Conservation (phyloP, 768 basidiomycete genomes). For the Tephrocybe sp. region DNA sequence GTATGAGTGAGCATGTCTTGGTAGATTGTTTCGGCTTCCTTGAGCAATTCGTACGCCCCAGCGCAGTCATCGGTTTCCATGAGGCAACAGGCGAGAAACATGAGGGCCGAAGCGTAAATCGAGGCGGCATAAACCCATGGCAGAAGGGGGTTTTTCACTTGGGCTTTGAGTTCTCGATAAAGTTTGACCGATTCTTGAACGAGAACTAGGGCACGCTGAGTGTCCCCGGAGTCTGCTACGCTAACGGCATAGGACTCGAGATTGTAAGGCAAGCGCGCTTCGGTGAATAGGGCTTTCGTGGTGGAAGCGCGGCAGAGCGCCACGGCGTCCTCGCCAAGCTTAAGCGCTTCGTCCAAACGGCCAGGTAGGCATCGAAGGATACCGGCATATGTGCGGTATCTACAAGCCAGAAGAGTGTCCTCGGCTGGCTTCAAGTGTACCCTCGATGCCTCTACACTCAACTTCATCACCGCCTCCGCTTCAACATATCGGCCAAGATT, state of each 20-base stretch:
- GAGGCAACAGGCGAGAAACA: background rate
- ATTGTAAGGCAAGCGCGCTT: conserved; percentile 7
- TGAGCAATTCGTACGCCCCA: background rate
- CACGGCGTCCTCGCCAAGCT: conserved; percentile 12
- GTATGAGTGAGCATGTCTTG: background rate
- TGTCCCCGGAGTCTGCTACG: conserved; percentile 5
- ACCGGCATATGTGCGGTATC: background rate
- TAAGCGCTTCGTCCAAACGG: conserved; percentile 7
- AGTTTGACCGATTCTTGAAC: conserved; percentile 10
- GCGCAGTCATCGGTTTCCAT: conserved; percentile 3
- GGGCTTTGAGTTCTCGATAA: conserved; percentile 4
- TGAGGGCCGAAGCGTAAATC: conserved; percentile 5
- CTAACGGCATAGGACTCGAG: conserved; percentile 1
- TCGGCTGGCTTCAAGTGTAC: background rate
- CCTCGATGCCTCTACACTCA: conserved; percentile 1
- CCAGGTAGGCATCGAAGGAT: background rate
- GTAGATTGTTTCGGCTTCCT: conserved; percentile 6
- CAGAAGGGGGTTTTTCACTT: background rate
- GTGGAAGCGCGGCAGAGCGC: conserved; percentile 6
- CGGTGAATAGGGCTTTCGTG: background rate
- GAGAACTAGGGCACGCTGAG: background rate
- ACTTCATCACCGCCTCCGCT: conserved; percentile 1
- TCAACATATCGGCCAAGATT: conserved; percentile 6
- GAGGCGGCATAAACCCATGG: conserved; percentile 10
- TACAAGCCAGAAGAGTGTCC: conserved; percentile 5